Percentiles rank a stretch among this genome's conserved stretches.
phyloP scores from a whole-genome alignment of 225 moss, liverwort and hornwort genomes.

The Sphagnum tenellum region DNA sequence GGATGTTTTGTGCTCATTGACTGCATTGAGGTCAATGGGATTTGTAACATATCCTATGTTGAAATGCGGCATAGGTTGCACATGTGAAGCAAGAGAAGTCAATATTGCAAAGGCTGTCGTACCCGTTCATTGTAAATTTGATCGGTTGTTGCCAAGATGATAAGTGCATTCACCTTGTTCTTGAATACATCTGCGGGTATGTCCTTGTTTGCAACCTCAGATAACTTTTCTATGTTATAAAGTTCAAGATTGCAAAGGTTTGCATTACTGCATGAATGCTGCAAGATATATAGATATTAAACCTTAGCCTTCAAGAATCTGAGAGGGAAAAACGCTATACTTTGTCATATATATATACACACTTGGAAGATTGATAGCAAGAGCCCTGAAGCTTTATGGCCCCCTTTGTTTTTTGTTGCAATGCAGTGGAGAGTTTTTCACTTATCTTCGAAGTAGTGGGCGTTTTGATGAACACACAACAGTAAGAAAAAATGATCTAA shows the following conservation, averaged over 20 bases:
- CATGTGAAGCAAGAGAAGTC: conserved; percentile 98
- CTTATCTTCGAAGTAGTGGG: conserved; percentile 89
- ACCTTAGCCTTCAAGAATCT: too few relatives aligned
- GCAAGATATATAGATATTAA: too few relatives aligned
- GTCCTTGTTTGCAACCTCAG: conserved; percentile 2
- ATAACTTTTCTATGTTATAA: too few relatives aligned
- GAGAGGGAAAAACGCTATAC: too few relatives aligned
- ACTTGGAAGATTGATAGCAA: too few relatives aligned
- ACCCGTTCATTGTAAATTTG: conserved; percentile 89
- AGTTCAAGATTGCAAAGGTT: too few relatives aligned
- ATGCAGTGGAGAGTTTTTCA: conserved; percentile 85
- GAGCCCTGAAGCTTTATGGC: too few relatives aligned
- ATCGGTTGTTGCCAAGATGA: conserved; percentile 89
- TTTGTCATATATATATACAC: too few relatives aligned
- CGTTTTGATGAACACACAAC: conserved; percentile 88
- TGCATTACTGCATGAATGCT: too few relatives aligned
- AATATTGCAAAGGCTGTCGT: conserved; percentile 73
- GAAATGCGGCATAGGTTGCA: not conserved
- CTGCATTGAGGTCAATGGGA: too few relatives aligned
- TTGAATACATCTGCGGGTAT: conserved; percentile 97
- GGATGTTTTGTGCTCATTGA: too few relatives aligned
- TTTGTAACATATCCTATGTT: too few relatives aligned
- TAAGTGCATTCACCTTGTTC: conserved; percentile 80
- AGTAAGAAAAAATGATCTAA: conserved; percentile 15
- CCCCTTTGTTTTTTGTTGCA: not conserved